Conservation (phyloP, 2,329 filamentous ascomycete species). For the Magnaporthiopsis incrustans region DNA sequence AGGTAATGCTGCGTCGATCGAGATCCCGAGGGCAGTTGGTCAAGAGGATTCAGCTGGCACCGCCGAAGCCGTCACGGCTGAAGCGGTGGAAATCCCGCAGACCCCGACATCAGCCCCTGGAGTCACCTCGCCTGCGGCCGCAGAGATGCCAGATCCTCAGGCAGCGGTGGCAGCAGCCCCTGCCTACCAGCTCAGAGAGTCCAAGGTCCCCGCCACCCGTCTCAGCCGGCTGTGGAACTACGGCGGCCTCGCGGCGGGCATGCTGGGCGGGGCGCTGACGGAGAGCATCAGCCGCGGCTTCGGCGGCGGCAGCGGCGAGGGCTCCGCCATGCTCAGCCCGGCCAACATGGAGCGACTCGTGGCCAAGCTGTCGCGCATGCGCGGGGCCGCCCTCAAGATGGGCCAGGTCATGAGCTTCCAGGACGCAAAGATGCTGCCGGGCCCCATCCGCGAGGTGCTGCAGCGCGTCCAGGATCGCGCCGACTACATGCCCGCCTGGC, state of each 20-base stretch:
- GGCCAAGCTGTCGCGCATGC: conserved; percentile 87
- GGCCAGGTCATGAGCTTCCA: conserved; percentile 99
- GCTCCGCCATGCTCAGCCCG: conserved; percentile 80
- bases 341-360: conserved; percentile 91
- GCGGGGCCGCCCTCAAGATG: conserved; percentile 91
- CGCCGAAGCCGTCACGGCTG: too few relatives aligned
- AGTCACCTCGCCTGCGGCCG: background rate
- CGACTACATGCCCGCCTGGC: conserved; percentile 95
- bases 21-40: background rate
- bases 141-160: background rate
- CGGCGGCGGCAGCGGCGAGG: conserved; percentile 49
- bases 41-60: background rate
- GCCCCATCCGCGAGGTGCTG: conserved; percentile 77
- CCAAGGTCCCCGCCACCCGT: conserved; percentile 80
- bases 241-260: conserved; percentile 82
- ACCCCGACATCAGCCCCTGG: background rate
- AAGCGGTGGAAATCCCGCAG: background rate
- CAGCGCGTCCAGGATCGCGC: conserved; percentile 93
- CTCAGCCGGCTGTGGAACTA: conserved; percentile 92
- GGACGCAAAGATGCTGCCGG: conserved; percentile 89
- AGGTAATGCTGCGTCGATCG: background rate
- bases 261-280: conserved; percentile 85
- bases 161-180: background rate
- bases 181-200: conserved; percentile 67
- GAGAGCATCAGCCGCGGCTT: conserved; percentile 77